Percentiles rank a stretch among this genome's conserved stretches.
Conservation (phyloP, 257 asterid genomes). For the Knoxia roxburghii region DNA sequence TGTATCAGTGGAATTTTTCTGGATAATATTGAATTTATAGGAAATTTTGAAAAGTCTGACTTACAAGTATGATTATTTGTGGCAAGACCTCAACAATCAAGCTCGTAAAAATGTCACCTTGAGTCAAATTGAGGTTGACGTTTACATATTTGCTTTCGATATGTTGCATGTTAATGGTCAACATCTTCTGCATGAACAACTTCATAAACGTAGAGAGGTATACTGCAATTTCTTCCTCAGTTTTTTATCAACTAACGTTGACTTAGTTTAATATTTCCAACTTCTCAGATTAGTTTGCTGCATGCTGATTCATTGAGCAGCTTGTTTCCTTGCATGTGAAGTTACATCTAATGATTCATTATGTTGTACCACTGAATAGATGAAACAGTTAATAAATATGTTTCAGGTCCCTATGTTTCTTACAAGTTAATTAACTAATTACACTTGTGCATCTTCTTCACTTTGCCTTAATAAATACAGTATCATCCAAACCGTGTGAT, state of each 20-base stretch:
- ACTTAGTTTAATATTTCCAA: not conserved
- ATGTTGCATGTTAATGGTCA: constrained; percentile 78
- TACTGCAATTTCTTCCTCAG: not conserved
- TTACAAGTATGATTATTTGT: constrained; percentile 19
- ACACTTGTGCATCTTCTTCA: not conserved
- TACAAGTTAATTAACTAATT: too few species aligned
- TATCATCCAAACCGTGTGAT: not conserved
- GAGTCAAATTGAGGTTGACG: constrained; percentile 74
- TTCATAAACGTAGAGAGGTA: constrained; percentile 86
- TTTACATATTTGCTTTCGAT: constrained; percentile 93
- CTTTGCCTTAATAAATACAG: not conserved
- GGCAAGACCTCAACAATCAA: constrained; percentile 81
- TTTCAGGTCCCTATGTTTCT: too few species aligned
- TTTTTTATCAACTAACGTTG: not conserved
- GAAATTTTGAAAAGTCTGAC: constrained; percentile 4
- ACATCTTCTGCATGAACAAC: constrained; percentile 82
- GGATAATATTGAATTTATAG: not conserved
- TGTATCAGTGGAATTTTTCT: not conserved
- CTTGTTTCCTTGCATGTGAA: not conserved
- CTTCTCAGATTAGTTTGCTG: not conserved
- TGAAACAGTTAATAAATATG: too few species aligned
- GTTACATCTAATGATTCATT: not conserved
- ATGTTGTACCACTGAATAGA: not conserved
- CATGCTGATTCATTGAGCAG: not conserved
- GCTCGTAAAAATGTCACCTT: constrained; percentile 81